A percentile compares a stretch with the other conserved stretches of the same genome.
Evolutionary conservation across 78 protist genomes (phyloP).

Genomic region (Dictyostelium purpureum): DNA sequence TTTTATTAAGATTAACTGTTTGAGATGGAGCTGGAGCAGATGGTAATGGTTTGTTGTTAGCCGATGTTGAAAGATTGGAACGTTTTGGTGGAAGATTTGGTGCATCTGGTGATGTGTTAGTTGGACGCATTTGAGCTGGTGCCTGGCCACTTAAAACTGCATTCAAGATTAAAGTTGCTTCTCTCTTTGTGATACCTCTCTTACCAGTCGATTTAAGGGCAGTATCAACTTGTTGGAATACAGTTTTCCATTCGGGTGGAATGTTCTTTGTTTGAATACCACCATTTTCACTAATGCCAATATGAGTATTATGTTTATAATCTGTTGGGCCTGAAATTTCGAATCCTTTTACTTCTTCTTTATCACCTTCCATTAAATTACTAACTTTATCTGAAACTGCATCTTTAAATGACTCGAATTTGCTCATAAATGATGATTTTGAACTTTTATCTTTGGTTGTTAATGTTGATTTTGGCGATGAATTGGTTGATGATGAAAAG

Average conservation of each 20-base stretch:
- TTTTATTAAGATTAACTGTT: neutral
- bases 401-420: constrained; percentile 22
- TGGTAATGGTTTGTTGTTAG: constrained; percentile 17
- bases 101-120: neutral
- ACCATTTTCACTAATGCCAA: constrained; percentile 43
- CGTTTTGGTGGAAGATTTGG: constrained; percentile 26
- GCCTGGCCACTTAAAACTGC: constrained; percentile 6
- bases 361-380: constrained; percentile 5
- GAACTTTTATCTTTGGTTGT: neutral
- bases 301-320: constrained; percentile 54
- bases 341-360: neutral
- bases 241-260: constrained; percentile 50
- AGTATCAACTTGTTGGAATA: constrained; percentile 2
- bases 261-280: constrained; percentile 21
- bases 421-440: neutral
- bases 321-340: constrained; percentile 62
- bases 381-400: constrained; percentile 5
- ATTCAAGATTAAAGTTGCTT: constrained; percentile 37
- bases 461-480: neutral
- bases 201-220: constrained; percentile 23
- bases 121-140: neutral
- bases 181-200: constrained; percentile 42
- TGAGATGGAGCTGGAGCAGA: neutral
- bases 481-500: neutral
- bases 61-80: neutral